phyloP scores from a whole-genome alignment of 192 early-diverging fungal species.

The Entomortierella chlamydospora region DNA sequence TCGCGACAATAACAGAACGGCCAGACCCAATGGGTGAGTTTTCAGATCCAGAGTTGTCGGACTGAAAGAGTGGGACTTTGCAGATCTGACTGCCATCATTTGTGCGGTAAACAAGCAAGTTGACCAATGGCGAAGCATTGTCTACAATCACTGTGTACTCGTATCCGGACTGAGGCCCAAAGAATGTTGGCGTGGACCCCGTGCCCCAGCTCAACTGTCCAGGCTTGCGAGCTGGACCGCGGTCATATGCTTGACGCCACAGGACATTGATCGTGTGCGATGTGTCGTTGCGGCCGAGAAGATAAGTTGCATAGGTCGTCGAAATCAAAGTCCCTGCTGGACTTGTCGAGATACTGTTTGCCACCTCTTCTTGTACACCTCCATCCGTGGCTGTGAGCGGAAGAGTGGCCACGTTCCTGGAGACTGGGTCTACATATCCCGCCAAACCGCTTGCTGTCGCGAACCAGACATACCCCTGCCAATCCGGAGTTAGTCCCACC shows the following conservation, averaged over 20 bases:
- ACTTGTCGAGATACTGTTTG: conserved; percentile 32
- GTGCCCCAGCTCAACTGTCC: conserved; percentile 38
- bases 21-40: conserved; percentile 37
- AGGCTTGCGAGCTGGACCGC: conserved; percentile 34
- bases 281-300: conserved; percentile 25
- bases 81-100: conserved; percentile 29
- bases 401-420: conserved; percentile 17
- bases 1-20: conserved; percentile 23
- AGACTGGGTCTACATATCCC: conserved; percentile 21
- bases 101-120: conserved; percentile 33
- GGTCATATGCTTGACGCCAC: conserved; percentile 30
- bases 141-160: conserved; percentile 28
- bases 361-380: conserved; percentile 17
- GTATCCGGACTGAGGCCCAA: conserved; percentile 30
- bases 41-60: conserved; percentile 34
- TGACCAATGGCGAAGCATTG: conserved; percentile 38
- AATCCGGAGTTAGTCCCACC: conserved; percentile 34
- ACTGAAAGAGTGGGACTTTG: conserved; percentile 25
- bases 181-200: conserved; percentile 34
- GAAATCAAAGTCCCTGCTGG: conserved; percentile 29
- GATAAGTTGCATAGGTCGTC: conserved; percentile 29
- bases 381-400: conserved; percentile 10
- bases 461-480: conserved; percentile 38
- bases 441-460: conserved; percentile 32
- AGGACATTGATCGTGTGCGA: conserved; percentile 18